Base-by-base conservation (phyloP, 306 rosid species). In the Acacia acuminata region DNA sequence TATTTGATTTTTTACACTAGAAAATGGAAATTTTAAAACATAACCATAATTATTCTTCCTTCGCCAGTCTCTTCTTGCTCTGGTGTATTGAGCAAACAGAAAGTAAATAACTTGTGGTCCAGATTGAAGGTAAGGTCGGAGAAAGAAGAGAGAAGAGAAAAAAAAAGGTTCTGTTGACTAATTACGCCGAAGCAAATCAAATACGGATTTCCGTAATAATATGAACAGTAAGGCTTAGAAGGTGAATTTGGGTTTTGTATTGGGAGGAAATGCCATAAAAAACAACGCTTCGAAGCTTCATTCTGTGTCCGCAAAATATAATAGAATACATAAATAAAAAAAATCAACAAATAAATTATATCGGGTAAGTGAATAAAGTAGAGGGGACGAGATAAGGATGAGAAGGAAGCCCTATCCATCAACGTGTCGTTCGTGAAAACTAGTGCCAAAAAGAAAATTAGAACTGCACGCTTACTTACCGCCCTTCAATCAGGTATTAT, bases 151-250 rank as follows among this genome's bases (percentile, higher is more conserved):
- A 77, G 65, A 65, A 11, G 60, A n/a, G 9, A 71, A 5, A 32
- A 58, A 0, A 24, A 24, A 4, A 27, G 34, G 73, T 4, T 11
- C 72, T 11, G 72, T 16, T 15, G 22, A 25, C 22, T 30, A 20
- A 53, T 9, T 27, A 64, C 11, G 72, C 73, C 38, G 3, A 61
- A 9, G 12, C 22, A 60, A 76, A 76, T 48, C 22, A 17, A 40
- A 17, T 13, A 38, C 6, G 32, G 56, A 58, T 86, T 78, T 84
- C 83, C 84, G 90, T 85, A 81, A 83, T 30, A 44, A 60, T n/a
- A 5, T 50, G 82, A 80, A 88, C 69, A 80, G 89, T 87, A 24
- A 72, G 6, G 82, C 77, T 82, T 75, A 17, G 45, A 51, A 48
- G 55, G 5, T 51, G 24, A 36, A 55, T 47, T 77, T 53, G 43